phyloP scores from a whole-genome alignment of 2,329 filamentous ascomycete genomes.

The Paraphoma sp. region DNA sequence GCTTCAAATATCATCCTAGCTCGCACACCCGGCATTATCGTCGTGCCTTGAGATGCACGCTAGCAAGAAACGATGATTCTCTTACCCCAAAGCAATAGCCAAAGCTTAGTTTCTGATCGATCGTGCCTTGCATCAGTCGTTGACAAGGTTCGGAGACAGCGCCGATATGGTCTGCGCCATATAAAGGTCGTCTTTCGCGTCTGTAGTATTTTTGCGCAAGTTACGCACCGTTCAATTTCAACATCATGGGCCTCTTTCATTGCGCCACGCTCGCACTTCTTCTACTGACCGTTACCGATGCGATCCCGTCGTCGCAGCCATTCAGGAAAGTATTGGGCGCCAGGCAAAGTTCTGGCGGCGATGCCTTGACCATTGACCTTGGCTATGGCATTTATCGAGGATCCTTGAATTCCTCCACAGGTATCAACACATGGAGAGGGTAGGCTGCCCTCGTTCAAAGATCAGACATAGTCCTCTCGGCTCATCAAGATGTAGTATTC shows the following conservation, averaged over 20 bases:
- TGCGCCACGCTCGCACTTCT: background rate
- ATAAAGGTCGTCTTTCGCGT: no score
- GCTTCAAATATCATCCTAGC: no score
- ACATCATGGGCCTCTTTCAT: background rate
- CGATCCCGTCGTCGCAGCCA: background rate
- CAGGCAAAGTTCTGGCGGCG: background rate
- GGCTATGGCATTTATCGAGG: conserved; percentile 29
- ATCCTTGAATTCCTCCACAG: conserved; percentile 14
- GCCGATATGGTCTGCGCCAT: no score
- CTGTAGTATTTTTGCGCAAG: no score
- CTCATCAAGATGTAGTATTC: conserved; percentile 15
- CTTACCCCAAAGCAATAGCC: no score
- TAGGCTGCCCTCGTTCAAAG: background rate
- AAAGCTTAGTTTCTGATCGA: no score
- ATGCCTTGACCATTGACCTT: conserved; percentile 18
- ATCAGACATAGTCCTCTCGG: background rate
- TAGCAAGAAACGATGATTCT: no score
- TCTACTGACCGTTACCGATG: background rate
- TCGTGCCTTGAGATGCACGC: no score
- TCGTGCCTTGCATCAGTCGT: no score
- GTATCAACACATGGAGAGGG: conserved; percentile 30
- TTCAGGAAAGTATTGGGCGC: background rate
- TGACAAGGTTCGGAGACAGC: no score
- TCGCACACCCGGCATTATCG: no score
- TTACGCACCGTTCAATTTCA: no score